phyloP scores from a whole-genome alignment of 1,284 basidiomycete genomes.

The Lignosus rhinocerotis region DNA sequence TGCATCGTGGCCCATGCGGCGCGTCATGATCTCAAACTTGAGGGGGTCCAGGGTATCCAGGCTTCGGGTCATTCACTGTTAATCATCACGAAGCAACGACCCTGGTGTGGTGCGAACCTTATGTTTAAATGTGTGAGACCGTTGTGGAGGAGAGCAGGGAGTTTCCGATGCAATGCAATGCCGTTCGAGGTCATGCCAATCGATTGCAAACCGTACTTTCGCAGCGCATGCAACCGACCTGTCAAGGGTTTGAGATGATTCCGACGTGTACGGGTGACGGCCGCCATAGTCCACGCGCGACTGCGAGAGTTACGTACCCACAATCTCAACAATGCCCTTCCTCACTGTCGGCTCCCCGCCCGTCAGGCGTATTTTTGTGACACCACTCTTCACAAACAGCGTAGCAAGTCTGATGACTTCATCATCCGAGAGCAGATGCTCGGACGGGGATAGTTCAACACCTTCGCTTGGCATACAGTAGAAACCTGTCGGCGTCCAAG shows the following conservation, averaged over 20 bases:
- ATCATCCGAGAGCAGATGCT: conserved; percentile 71
- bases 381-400: conserved; percentile 80
- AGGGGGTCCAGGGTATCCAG: conserved; percentile 86
- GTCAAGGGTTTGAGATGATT: conserved; percentile 11
- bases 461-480: conserved; percentile 92
- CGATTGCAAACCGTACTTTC: conserved; percentile 62
- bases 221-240: conserved; percentile 61
- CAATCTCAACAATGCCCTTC: conserved; percentile 74
- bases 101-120: conserved; percentile 46
- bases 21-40: conserved; percentile 87
- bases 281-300: not conserved
- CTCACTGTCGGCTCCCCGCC: conserved; percentile 89
- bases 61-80: conserved; percentile 37
- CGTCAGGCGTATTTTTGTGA: conserved; percentile 85
- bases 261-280: conserved; percentile 3
- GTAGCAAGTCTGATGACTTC: conserved; percentile 76
- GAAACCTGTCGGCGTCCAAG: conserved; percentile 52
- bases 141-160: conserved; percentile 65
- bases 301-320: conserved; percentile 46
- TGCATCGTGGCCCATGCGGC: conserved; percentile 72
- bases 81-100: conserved; percentile 4
- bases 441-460: conserved; percentile 70
- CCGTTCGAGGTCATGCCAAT: conserved; percentile 91
- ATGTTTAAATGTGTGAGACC: conserved; percentile 85
- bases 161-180: conserved; percentile 69